Conservation (phyloP, 2,329 filamentous ascomycete species). For the Fusarium sp. region DNA sequence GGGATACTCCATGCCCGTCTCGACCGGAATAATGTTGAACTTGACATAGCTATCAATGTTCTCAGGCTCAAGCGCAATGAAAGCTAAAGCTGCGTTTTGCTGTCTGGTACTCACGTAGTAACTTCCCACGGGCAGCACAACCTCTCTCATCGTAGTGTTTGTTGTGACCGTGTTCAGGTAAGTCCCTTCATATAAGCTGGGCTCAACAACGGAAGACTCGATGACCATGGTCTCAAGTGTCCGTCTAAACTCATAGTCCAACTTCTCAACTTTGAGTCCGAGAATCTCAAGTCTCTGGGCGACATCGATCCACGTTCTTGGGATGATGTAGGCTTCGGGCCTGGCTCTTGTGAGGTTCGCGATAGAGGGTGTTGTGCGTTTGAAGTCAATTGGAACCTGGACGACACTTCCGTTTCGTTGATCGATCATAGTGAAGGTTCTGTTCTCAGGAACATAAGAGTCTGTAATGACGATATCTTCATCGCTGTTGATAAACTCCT, state of each 20-base stretch:
- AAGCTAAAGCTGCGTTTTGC: slow-evolving; percentile 17
- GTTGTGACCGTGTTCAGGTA: slow-evolving; percentile 19
- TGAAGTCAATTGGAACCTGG: slow-evolving; percentile 11
- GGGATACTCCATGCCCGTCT: slow-evolving; percentile 16
- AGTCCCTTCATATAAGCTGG: slow-evolving; percentile 10
- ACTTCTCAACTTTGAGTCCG: slow-evolving; percentile 2
- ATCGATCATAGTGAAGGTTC: slow-evolving; percentile 16
- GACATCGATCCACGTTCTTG: slow-evolving; percentile 1
- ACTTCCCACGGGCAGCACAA: background rate
- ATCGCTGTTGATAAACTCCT: slow-evolving; percentile 16
- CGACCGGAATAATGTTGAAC: slow-evolving; percentile 16
- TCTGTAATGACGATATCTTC: slow-evolving; percentile 13
- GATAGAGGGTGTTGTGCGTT: slow-evolving; percentile 3
- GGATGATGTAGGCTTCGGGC: slow-evolving; percentile 19
- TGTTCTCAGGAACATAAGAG: background rate
- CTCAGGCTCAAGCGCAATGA: slow-evolving; percentile 16
- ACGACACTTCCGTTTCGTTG: slow-evolving; percentile 4
- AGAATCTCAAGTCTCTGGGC: background rate
- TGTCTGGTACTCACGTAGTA: slow-evolving; percentile 10
- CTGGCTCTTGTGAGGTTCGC: slow-evolving; percentile 10
- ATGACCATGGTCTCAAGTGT: background rate
- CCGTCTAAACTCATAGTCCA: background rate
- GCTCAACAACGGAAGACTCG: background rate
- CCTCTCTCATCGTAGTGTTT: slow-evolving; percentile 1
- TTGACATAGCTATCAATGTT: slow-evolving; percentile 26